These are phyloP conservation scores for Xenoacremonium recifei DNA, from an alignment of 2,329 filamentous ascomycete species.

Conservation along the genomic window DNA sequence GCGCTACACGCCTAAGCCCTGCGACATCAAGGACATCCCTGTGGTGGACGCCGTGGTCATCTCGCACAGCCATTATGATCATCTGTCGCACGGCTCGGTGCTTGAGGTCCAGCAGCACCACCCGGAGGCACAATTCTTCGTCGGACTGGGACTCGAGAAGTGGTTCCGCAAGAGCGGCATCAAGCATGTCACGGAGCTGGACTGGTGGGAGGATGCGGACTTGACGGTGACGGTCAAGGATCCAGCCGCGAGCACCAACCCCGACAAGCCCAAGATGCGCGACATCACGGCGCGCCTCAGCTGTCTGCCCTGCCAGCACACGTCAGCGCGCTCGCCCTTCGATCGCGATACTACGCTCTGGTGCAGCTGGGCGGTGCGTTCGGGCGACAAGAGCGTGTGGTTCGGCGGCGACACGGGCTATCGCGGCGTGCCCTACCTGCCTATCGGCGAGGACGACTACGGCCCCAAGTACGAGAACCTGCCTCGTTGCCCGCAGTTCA, in stretches of 20 bases:
- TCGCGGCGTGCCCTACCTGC: constrained; percentile 67
- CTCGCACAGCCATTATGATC: constrained; percentile 91
- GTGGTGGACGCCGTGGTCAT: constrained; percentile 76
- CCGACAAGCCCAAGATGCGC: constrained; percentile 28
- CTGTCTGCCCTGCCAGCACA: constrained; percentile 84
- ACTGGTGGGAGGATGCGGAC: constrained; percentile 90
- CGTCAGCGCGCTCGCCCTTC: constrained; percentile 63
- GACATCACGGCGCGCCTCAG: constrained; percentile 69
- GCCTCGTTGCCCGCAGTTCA: constrained; percentile 80
- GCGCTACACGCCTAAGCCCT: constrained; percentile 76
- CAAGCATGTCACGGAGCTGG: constrained; percentile 78
- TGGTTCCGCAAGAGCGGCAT: constrained; percentile 78
- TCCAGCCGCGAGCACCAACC: too few species aligned
- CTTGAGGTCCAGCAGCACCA: constrained; percentile 67
- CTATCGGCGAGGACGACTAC: constrained; percentile 67
- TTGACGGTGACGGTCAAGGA: constrained; percentile 53
- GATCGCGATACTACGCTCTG: constrained; percentile 79
- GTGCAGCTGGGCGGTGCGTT: constrained; percentile 80
- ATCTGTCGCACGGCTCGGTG: constrained; percentile 76
- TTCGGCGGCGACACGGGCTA: constrained; percentile 94
- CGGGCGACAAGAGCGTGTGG: constrained; percentile 75
- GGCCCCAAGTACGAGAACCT: constrained; percentile 61
- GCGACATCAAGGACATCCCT: constrained; percentile 75
- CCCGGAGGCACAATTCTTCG: constrained; percentile 83
- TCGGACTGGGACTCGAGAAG: constrained; percentile 74